Evolutionary conservation across 2,329 filamentous ascomycete species (phyloP).

Genomic region (Fusarium sp.): DNA sequence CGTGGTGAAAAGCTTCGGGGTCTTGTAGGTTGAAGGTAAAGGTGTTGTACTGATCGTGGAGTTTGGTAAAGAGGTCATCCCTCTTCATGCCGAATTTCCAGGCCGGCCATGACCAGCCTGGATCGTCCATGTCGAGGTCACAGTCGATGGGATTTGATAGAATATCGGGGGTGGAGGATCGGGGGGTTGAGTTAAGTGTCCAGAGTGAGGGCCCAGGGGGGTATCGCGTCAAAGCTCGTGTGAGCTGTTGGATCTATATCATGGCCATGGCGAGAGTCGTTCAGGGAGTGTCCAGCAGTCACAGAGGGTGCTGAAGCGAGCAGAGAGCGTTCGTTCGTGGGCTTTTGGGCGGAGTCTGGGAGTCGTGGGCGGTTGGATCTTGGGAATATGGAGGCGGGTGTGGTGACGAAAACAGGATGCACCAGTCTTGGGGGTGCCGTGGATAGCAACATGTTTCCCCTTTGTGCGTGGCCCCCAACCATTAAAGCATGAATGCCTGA

Average conservation of each 20-base stretch:
- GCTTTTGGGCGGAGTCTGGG: slow-evolving; percentile 21
- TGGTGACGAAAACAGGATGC: slow-evolving; percentile 43
- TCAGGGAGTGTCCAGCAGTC: slow-evolving; percentile 37
- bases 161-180: slow-evolving; percentile 25
- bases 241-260: slow-evolving; percentile 44
- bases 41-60: slow-evolving; percentile 72
- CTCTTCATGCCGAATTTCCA: slow-evolving; percentile 74
- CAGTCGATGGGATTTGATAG: slow-evolving; percentile 50
- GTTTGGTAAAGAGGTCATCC: slow-evolving; percentile 67
- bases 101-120: slow-evolving; percentile 65
- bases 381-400: slow-evolving; percentile 35
- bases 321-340: slow-evolving; percentile 24
- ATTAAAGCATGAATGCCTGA: slow-evolving; percentile 38
- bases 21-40: slow-evolving; percentile 67
- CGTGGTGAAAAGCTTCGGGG: slow-evolving; percentile 70
- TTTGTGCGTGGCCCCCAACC: slow-evolving; percentile 37
- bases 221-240: slow-evolving; percentile 41
- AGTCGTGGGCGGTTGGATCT: slow-evolving; percentile 31
- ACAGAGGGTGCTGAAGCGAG: slow-evolving; percentile 36
- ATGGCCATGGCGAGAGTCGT: slow-evolving; percentile 40
- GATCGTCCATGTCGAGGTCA: slow-evolving; percentile 69
- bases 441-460: slow-evolving; percentile 38
- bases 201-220: slow-evolving; percentile 38
- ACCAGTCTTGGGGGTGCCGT: slow-evolving; percentile 40
- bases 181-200: slow-evolving; percentile 29